Evolutionary conservation across 331 rosid species (phyloP).

Genomic region (Arachis monticola): DNA sequence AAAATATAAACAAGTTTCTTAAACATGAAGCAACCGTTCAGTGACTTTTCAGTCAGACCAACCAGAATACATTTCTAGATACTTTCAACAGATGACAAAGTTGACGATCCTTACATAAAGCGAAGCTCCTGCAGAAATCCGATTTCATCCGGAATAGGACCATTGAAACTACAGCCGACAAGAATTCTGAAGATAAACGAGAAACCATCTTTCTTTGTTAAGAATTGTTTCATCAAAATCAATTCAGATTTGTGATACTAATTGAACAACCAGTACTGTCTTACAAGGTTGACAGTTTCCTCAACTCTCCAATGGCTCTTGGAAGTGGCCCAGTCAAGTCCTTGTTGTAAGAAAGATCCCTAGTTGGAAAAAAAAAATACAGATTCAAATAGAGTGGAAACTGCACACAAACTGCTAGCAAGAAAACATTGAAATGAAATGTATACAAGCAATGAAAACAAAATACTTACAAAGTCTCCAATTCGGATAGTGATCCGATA

Average conservation of each 20-base stretch:
- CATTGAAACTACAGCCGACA: constrained; percentile 58
- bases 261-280: constrained; percentile 8
- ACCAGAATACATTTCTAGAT: constrained; percentile 45
- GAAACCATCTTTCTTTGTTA: neutral
- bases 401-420: too few relatives aligned
- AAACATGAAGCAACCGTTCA: neutral
- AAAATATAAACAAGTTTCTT: neutral
- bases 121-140: constrained; percentile 56
- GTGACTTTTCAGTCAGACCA: constrained; percentile 46
- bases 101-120: constrained; percentile 41
- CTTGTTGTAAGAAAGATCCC: constrained; percentile 69
- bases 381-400: constrained; percentile 24
- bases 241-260: constrained; percentile 11
- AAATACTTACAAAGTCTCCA: constrained; percentile 49
- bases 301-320: constrained; percentile 57
- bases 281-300: constrained; percentile 62
- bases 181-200: constrained; percentile 44
- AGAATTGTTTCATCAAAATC: constrained; percentile 19
- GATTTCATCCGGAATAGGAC: constrained; percentile 55
- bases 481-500: constrained; percentile 46
- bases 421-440: neutral
- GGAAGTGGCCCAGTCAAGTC: constrained; percentile 56
- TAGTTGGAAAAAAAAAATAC: constrained; percentile 20
- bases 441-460: neutral
- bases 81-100: neutral